These are phyloP conservation scores for Eucalyptus pauciflora DNA, from an alignment of 345 rosid genomes.

Conservation along the genomic window DNA sequence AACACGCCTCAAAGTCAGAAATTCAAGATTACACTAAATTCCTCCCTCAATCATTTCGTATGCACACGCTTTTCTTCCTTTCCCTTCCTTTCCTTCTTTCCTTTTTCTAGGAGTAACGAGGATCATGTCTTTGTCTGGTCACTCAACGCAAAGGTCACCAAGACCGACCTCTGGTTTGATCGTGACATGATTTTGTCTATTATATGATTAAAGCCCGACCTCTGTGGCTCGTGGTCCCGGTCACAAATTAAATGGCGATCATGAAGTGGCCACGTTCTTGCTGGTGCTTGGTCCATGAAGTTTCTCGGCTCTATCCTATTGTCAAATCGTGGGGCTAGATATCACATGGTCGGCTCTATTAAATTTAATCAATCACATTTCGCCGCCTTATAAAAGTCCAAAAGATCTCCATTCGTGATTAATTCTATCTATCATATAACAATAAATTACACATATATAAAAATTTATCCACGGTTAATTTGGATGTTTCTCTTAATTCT, in stretches of 20 bases:
- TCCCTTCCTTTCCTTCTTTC: not conserved
- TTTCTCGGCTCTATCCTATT: not conserved
- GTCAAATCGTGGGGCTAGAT: not conserved
- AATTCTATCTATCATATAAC: not conserved
- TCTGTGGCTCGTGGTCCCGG: not conserved
- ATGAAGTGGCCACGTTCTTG: not conserved
- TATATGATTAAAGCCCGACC: not conserved
- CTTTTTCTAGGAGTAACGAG: not conserved
- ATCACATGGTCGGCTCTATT: not conserved
- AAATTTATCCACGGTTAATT: not conserved
- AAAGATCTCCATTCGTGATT: not conserved
- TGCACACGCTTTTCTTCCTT: not conserved
- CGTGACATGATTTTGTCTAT: not conserved
- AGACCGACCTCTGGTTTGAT: not conserved
- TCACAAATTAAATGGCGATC: not conserved
- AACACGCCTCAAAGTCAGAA: not conserved
- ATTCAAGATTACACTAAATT: not conserved
- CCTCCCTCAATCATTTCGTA: not conserved
- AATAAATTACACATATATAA: not conserved
- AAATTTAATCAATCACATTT: not conserved
- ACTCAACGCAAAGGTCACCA: not conserved
- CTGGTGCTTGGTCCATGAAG: not conserved
- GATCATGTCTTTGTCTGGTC: not conserved
- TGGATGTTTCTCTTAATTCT: not conserved
- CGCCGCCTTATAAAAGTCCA: rapidly evolving